Conservation (phyloP, 768 basidiomycete genomes). For the Mrakia hoshinonis region DNA sequence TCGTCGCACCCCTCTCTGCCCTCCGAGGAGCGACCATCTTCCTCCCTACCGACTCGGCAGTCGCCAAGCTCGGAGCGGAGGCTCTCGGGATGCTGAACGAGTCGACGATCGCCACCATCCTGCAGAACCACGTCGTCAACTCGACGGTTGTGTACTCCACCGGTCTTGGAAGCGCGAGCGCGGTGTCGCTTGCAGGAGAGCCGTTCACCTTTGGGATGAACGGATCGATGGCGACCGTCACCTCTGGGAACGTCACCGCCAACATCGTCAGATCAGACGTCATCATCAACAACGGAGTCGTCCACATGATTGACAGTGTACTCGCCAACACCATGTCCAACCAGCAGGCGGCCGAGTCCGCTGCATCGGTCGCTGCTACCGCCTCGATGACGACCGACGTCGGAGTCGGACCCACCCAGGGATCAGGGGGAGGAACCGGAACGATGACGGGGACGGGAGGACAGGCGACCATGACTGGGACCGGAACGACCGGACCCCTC, state of each 20-base stretch:
- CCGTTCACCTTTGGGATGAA: too few species aligned
- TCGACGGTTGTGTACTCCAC: conserved; percentile 60
- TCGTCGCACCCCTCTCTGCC: not conserved
- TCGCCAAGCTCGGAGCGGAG: too few species aligned
- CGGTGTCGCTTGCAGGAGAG: conserved; percentile 44
- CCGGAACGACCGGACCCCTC: too few species aligned
- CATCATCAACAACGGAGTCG: conserved; percentile 50
- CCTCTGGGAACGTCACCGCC: conserved; percentile 45
- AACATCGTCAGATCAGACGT: conserved; percentile 54
- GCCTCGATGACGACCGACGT: not conserved
- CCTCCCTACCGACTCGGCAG: not conserved
- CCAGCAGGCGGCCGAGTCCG: conserved; percentile 48
- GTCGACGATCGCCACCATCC: conserved; percentile 46
- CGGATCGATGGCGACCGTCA: conserved; percentile 41
- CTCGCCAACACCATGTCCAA: conserved; percentile 48
- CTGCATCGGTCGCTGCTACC: conserved; percentile 28
- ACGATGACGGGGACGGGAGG: too few species aligned
- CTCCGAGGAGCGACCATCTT: not conserved
- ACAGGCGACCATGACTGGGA: too few species aligned
- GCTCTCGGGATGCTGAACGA: conserved; percentile 47
- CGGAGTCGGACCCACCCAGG: conserved; percentile 8
- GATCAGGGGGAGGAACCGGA: too few species aligned
- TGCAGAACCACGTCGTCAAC: conserved; percentile 64
- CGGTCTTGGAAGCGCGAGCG: conserved; percentile 40
- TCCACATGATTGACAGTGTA: conserved; percentile 49